Evolutionary conservation across 176 grass and related monocot species (phyloP).

Genomic region (Ampelocalamus luodianensis): DNA sequence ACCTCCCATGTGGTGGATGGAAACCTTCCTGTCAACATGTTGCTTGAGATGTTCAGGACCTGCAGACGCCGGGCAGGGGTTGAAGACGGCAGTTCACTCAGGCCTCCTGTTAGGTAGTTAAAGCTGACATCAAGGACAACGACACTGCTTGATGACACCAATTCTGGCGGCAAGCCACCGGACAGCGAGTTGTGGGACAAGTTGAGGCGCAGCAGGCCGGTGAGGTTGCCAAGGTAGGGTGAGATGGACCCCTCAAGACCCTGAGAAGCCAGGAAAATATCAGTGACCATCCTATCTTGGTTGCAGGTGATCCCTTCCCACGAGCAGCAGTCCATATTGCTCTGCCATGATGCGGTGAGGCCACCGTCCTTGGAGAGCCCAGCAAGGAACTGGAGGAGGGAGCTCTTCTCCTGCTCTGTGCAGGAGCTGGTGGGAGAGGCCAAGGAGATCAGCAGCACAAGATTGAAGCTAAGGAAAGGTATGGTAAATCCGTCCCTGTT

Average conservation of each 20-base stretch:
- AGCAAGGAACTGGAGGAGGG: slow-evolving; percentile 45
- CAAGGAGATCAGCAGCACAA: slow-evolving; percentile 42
- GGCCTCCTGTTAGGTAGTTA: slow-evolving; percentile 35
- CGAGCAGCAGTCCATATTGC: slow-evolving; percentile 38
- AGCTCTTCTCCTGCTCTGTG: slow-evolving; percentile 44
- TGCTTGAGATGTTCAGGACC: slow-evolving; percentile 62
- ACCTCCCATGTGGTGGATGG: slow-evolving; percentile 37
- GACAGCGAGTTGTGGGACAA: slow-evolving; percentile 43
- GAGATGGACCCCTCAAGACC: slow-evolving; percentile 53
- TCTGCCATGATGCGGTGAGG: slow-evolving; percentile 39
- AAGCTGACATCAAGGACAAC: slow-evolving; percentile 55
- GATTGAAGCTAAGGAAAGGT: neutral
- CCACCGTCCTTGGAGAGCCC: slow-evolving; percentile 21
- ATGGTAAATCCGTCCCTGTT: neutral
- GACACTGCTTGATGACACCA: slow-evolving; percentile 43
- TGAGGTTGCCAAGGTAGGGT: slow-evolving; percentile 53
- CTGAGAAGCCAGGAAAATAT: slow-evolving; percentile 39
- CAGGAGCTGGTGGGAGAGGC: slow-evolving; percentile 25
- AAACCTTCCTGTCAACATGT: slow-evolving; percentile 41
- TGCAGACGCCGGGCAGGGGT: slow-evolving; percentile 23
- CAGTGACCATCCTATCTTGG: slow-evolving; percentile 1
- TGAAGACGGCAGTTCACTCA: slow-evolving; percentile 35
- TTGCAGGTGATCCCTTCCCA: slow-evolving; percentile 59
- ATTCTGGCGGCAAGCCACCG: slow-evolving; percentile 19
- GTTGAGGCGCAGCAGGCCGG: slow-evolving; percentile 37